Evolutionary conservation across 495 filamentous ascomycete genomes (phyloP), one percentile per base, ranked within the genome.

Genomic region (Cryomyces minteri): DNA sequence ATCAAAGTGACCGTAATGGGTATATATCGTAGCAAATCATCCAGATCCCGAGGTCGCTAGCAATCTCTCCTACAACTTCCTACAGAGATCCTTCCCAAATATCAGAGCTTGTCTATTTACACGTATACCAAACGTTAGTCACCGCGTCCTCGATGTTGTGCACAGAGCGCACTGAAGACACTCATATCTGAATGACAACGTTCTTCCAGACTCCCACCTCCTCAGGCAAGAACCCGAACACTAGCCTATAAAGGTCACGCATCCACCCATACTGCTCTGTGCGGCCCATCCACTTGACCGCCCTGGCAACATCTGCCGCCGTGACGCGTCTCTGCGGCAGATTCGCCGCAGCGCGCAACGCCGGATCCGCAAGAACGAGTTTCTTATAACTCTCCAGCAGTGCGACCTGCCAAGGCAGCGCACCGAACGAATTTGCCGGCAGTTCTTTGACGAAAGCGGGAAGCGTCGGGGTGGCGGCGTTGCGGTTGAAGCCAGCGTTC

Each of bases 181-280:
- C 1, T 25, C 18, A 25, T 25, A 2, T 25, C 18, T 25, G 18
- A 25, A 25, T 25, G 18, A 25, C 18, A 25, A 25, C 18, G 18
- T 25, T 25, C 18, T 25, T 25, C 18, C 18, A 2, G 18, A 25
- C 18, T 25, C 18, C 18, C 18, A 25, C 77, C 50, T 90, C 86
- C 48, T 92, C 83, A 29, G 80, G 54, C 45, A 79, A 74, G 56
- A 84, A 84, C 0, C 86, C 84, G 62, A 88, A 87, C 4, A 93
- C 84, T n/a, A 86, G 65, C 40, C 75, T 70, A 63, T 79, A 93
- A 7, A 94, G 62, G 58, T 93, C 87, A 25, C 71, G 69, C 49
- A 93, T 62, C 72, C 84, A 93, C 14, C 64, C 64, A 57, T 86
- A 82, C 50, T 77, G 68, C 40, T 75, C 76, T 31, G 62, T 66